Evolutionary conservation across 768 basidiomycete species (phyloP), one percentile per base, ranked within the genome.

Genomic region (Pleurotus tuber-regium): DNA sequence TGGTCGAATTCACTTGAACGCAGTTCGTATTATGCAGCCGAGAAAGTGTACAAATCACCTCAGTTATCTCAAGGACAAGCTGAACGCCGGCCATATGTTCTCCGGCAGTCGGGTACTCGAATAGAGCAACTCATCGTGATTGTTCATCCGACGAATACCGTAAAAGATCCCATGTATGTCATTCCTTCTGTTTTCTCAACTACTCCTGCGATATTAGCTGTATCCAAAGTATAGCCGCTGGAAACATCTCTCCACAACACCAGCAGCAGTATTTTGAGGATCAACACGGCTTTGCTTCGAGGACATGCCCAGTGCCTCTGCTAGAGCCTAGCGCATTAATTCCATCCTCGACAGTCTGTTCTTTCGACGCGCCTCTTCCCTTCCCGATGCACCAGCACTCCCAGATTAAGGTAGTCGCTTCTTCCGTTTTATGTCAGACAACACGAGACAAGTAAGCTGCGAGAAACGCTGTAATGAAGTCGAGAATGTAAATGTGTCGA

Each of bases 271-370:
- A 4, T 50, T 29, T 25, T 47, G 29, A 21, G 53, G 10, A 12
- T 33, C 52, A 43, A 26, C 52, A 25, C 36, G 26, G 39, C n/a
- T 63, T 43, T 11, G 28, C 33, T 70, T 66, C 12, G 82, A 71
- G 0, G 80, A 75, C 59, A 89, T 76, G 1, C 85, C 87, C 25
- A 89, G 69, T 26, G 77, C 80, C 5, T 69, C 66, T 10, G 87
- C 87, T 9, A n/a, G n/a, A n/a, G n/a, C n/a, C n/a, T n/a, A 89
- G 71, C 11, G 74, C 79, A 44, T 79, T 77, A 48, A 89, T 78
- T 28, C 74, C 70, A 3, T 72, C 70, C 58, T 87, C 84, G 33
- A 89, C 70, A 3, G 63, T 72, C 3, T 64, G 56, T 36, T 28
- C 35, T 40, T 41, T 39, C 8, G 11, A 16, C 2, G 35, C n/a